These are phyloP conservation scores for Hortiboletus campestris DNA, from an alignment of 768 basidiomycete genomes.

Conservation along the genomic window DNA sequence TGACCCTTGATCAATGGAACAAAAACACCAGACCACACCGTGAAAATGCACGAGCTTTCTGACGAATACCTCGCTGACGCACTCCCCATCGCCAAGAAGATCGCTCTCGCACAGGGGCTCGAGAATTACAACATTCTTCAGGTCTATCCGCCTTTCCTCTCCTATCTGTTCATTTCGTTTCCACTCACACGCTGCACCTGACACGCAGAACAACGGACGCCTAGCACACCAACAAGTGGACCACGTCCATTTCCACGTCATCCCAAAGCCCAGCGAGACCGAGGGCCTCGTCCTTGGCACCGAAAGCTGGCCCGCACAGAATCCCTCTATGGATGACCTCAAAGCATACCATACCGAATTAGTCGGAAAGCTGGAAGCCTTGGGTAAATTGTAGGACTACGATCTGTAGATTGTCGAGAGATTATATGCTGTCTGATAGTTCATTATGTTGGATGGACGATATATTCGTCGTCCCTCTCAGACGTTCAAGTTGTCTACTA, in stretches of 20 bases:
- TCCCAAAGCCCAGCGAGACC: conserved; percentile 74
- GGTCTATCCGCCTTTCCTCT: conserved; percentile 28
- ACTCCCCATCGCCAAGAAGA: conserved; percentile 83
- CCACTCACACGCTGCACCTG: neutral
- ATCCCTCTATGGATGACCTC: conserved; percentile 20
- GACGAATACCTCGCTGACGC: conserved; percentile 80
- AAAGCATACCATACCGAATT: conserved; percentile 21
- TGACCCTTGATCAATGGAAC: neutral
- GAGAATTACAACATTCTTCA: conserved; percentile 88
- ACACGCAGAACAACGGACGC: conserved; percentile 65
- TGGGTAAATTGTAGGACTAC: conserved; percentile 16
- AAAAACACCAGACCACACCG: conserved; percentile 65
- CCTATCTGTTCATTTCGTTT: too few species aligned
- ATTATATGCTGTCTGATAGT: neutral
- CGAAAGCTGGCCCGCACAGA: conserved; percentile 50
- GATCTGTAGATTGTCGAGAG: neutral
- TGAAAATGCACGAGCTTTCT: conserved; percentile 83
- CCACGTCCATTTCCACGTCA: conserved; percentile 93
- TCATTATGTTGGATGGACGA: neutral
- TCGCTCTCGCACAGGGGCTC: conserved; percentile 69
- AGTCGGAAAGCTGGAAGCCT: conserved; percentile 13
- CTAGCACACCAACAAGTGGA: conserved; percentile 70
- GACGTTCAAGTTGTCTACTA: too few species aligned
- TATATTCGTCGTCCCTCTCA: too few species aligned
- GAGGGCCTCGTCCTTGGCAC: conserved; percentile 70